Evolutionary conservation across 2,329 filamentous ascomycete genomes (phyloP).

Genomic region (Epicoccum nigrum): DNA sequence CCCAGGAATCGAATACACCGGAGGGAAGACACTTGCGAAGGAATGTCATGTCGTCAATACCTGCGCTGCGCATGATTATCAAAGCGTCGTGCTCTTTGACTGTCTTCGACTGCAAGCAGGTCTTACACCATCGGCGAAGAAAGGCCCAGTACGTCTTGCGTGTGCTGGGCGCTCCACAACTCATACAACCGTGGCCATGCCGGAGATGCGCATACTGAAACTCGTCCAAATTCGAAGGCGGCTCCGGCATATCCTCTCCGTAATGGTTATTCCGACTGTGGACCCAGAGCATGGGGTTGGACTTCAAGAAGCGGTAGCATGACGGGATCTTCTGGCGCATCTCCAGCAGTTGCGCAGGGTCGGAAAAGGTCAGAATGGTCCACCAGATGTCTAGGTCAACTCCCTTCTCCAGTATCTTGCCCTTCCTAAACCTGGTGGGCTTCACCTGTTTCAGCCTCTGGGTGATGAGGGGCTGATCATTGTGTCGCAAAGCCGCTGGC

Average conservation of each 20-base stretch:
- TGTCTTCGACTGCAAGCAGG: slow-evolving; percentile 45
- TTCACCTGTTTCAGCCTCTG: slow-evolving; percentile 33
- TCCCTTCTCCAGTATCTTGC: slow-evolving; percentile 33
- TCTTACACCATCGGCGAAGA: slow-evolving; percentile 50
- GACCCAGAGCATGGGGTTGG: slow-evolving; percentile 48
- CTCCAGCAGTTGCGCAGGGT: slow-evolving; percentile 43
- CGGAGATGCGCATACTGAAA: slow-evolving; percentile 50
- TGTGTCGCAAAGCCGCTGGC: slow-evolving; percentile 1
- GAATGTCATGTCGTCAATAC: slow-evolving; percentile 36
- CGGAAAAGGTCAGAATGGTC: slow-evolving; percentile 44
- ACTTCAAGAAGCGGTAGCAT: slow-evolving; percentile 42
- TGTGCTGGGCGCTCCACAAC: slow-evolving; percentile 42
- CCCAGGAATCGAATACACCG: slow-evolving; percentile 48
- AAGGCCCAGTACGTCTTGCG: slow-evolving; percentile 54
- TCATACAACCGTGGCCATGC: slow-evolving; percentile 49
- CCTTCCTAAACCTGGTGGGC: slow-evolving; percentile 37
- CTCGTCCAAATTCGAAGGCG: slow-evolving; percentile 46
- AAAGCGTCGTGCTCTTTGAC: slow-evolving; percentile 41
- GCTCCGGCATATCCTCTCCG: slow-evolving; percentile 41
- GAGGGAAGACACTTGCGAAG: slow-evolving; percentile 41
- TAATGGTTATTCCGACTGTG: slow-evolving; percentile 45
- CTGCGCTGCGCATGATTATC: slow-evolving; percentile 30
- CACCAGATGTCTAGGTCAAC: slow-evolving; percentile 46
- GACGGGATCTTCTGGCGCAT: slow-evolving; percentile 45
- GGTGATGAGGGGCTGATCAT: slow-evolving; percentile 20